These are phyloP conservation scores for Geotrichum europaeum DNA, from an alignment of 1,139 yeast species.

Conservation along the genomic window DNA sequence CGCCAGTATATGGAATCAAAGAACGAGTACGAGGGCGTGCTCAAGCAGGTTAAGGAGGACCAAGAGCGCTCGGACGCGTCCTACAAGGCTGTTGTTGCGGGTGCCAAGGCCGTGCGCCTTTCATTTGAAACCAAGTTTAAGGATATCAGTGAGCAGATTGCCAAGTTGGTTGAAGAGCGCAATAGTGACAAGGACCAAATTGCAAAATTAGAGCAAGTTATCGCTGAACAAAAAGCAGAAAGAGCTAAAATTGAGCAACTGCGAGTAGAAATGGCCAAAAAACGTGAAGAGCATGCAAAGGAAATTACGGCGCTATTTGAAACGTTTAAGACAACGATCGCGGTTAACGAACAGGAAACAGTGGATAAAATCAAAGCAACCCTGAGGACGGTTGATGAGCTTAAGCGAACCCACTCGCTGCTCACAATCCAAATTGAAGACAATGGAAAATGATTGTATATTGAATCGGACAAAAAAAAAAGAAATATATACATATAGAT, in stretches of 20 bases:
- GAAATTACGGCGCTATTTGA: constrained; percentile 18
- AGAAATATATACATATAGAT: background rate
- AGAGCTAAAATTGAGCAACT: constrained; percentile 14
- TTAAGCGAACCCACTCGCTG: background rate
- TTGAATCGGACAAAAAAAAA: background rate
- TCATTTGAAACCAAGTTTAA: constrained; percentile 9
- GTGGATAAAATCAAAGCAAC: constrained; percentile 11
- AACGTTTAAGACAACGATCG: background rate
- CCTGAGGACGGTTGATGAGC: constrained; percentile 3
- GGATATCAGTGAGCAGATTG: constrained; percentile 4
- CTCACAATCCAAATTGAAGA: background rate
- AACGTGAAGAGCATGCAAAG: constrained; percentile 23
- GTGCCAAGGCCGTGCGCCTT: constrained; percentile 1
- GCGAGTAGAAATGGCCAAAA: constrained; percentile 20
- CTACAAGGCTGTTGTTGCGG: constrained; percentile 8
- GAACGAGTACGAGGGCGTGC: constrained; percentile 9
- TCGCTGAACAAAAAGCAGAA: constrained; percentile 9
- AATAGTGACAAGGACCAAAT: constrained; percentile 22
- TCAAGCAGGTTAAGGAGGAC: constrained; percentile 18
- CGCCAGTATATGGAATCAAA: constrained; percentile 12
- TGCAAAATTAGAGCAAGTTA: constrained; percentile 4
- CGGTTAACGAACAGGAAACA: constrained; percentile 1
- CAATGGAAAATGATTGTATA: background rate
- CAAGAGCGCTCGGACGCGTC: constrained; percentile 21
- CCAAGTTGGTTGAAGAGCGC: constrained; percentile 18